Conservation (phyloP, 768 basidiomycete genomes). For the Mycena olivaceomarginata region DNA sequence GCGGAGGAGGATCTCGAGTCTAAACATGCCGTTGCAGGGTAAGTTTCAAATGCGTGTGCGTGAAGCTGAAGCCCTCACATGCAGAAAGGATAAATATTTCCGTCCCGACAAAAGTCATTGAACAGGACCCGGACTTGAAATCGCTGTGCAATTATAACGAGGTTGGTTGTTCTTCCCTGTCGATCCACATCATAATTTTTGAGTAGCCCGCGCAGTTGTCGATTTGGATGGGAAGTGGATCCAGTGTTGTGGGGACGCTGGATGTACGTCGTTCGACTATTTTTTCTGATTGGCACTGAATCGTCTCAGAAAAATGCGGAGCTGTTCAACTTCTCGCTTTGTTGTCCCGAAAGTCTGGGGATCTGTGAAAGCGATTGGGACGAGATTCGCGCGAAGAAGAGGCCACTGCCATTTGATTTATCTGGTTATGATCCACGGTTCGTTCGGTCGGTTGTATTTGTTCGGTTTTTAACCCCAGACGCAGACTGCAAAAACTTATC, state of each 20-base stretch:
- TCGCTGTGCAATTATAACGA: constrained; percentile 14
- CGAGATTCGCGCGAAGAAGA: background rate
- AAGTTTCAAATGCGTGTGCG: background rate
- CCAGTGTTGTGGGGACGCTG: constrained; percentile 11
- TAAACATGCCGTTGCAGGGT: constrained; percentile 16
- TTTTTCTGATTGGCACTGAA: background rate
- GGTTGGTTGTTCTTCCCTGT: constrained; percentile 5
- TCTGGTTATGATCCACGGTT: constrained; percentile 35
- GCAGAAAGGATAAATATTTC: constrained; percentile 27
- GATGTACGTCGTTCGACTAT: constrained; percentile 8
- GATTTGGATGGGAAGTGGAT: constrained; percentile 38
- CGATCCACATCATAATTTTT: background rate
- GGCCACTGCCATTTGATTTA: constrained; percentile 22
- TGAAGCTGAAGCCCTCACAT: background rate
- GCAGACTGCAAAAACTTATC: constrained; percentile 27
- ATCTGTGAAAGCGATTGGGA: constrained; percentile 2
- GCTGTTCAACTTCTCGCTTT: constrained; percentile 29
- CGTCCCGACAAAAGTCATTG: constrained; percentile 15
- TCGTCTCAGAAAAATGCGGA: background rate
- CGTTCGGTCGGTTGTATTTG: background rate
- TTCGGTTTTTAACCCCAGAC: background rate
- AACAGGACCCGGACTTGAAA: background rate
- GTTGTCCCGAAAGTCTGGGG: background rate
- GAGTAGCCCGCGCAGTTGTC: constrained; percentile 6
- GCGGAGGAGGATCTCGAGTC: background rate